These are phyloP conservation scores for Beauveria sp. DNA, from an alignment of 2,329 filamentous ascomycete species.

Conservation along the genomic window DNA sequence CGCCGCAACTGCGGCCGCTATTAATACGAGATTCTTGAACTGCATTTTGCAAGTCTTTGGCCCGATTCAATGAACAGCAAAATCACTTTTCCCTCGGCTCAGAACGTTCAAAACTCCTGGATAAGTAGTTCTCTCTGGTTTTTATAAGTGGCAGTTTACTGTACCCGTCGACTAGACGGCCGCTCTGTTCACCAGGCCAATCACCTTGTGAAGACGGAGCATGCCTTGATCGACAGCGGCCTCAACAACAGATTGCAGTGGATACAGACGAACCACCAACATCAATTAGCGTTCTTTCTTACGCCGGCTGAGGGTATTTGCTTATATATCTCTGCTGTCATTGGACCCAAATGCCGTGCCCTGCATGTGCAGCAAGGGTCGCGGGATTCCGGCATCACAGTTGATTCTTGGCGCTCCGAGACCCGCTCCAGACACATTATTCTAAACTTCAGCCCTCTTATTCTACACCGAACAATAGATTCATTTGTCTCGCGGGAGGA, in stretches of 20 bases:
- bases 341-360: not conserved
- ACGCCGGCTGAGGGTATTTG: not conserved
- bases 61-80: no score
- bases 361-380: not conserved
- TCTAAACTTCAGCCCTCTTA: no score
- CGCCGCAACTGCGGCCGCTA: not conserved
- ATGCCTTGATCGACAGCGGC: not conserved
- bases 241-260: not conserved
- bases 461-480: not conserved
- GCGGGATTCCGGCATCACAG: not conserved
- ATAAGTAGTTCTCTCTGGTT: not conserved
- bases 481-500: not conserved
- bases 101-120: not conserved
- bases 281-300: not conserved
- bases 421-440: not conserved
- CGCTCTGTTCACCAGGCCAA: not conserved
- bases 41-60: slow-evolving; percentile 1
- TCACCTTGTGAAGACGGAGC: not conserved
- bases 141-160: not conserved
- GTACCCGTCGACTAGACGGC: not conserved
- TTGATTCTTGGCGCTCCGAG: not conserved
- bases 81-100: no score
- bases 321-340: not conserved
- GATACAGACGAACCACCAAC: not conserved
- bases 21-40: not conserved